These are phyloP conservation scores for Zygoascus ofunaensis DNA, from an alignment of 805 yeast genomes.

Conservation along the genomic window DNA sequence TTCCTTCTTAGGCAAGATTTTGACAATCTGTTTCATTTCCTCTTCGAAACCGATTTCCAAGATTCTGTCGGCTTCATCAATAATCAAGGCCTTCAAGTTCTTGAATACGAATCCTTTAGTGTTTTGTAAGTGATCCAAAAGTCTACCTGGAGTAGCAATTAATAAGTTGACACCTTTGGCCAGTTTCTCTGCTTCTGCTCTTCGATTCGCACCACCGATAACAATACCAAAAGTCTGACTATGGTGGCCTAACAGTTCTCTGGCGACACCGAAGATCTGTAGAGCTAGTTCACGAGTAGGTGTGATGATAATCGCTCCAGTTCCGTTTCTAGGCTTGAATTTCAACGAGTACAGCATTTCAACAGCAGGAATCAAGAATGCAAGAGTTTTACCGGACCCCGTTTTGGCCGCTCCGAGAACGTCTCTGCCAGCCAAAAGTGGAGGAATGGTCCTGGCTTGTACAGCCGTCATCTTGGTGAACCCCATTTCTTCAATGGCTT, in stretches of 20 bases:
- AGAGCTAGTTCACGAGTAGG: conserved; percentile 97
- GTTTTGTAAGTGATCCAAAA: conserved; percentile 92
- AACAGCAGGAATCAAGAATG: conserved; percentile 91
- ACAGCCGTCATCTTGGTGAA: conserved; percentile 88
- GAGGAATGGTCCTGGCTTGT: conserved; percentile 94
- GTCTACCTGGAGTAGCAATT: conserved; percentile 96
- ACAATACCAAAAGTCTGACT: conserved; percentile 94
- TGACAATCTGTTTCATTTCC: conserved; percentile 95
- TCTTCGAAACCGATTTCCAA: conserved; percentile 97
- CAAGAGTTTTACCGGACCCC: conserved; percentile 96
- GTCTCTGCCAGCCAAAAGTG: conserved; percentile 90
- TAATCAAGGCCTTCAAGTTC: conserved; percentile 85
- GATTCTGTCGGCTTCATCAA: conserved; percentile 98
- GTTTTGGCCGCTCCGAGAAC: conserved; percentile 99
- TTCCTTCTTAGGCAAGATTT: conserved; percentile 73
- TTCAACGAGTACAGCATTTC: conserved; percentile 82
- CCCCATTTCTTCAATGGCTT: conserved; percentile 82
- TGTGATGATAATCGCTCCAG: conserved; percentile 90
- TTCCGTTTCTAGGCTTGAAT: conserved; percentile 96
- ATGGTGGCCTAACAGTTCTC: conserved; percentile 84
- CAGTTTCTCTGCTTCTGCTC: conserved; percentile 94
- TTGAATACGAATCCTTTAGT: conserved; percentile 90
- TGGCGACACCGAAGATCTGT: conserved; percentile 95
- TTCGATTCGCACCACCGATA: conserved; percentile 96
- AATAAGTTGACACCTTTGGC: conserved; percentile 87